Percentiles rank a stretch among this genome's conserved stretches.
Conservation (phyloP, 2,329 filamentous ascomycete species). For the Diaporthe destruens region DNA sequence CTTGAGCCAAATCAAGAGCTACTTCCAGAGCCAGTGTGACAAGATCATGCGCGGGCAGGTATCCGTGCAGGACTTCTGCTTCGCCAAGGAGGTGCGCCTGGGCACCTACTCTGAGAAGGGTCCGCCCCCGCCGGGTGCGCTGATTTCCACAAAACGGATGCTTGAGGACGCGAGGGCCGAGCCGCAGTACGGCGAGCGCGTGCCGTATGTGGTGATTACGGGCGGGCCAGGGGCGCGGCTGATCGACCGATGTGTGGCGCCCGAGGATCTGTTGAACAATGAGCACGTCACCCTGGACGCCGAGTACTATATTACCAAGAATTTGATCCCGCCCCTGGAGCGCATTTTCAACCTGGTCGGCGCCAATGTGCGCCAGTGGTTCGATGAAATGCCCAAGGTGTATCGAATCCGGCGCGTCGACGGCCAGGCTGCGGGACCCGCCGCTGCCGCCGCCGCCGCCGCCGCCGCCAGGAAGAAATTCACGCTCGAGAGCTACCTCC, state of each 20-base stretch:
- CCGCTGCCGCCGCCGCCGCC: constrained; percentile 43
- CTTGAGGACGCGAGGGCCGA: constrained; percentile 86
- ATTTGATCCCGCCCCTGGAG: constrained; percentile 93
- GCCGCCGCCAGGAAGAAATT: constrained; percentile 62
- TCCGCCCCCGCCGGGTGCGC: constrained; percentile 84
- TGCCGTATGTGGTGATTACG: constrained; percentile 93
- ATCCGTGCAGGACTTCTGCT: constrained; percentile 95
- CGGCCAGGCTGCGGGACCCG: constrained; percentile 43
- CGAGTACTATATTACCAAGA: constrained; percentile 97
- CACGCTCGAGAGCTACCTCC: constrained; percentile 96
- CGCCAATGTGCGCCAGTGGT: constrained; percentile 91
- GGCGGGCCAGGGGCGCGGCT: constrained; percentile 88
- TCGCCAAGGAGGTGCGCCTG: constrained; percentile 90
- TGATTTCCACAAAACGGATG: constrained; percentile 90
- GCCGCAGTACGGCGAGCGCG: constrained; percentile 93
- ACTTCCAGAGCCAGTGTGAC: constrained; percentile 89
- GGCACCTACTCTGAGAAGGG: constrained; percentile 89
- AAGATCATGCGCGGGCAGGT: constrained; percentile 94
- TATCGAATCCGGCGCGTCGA: constrained; percentile 79
- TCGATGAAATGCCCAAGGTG: constrained; percentile 95
- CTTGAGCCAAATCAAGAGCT: constrained; percentile 86
- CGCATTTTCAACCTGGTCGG: constrained; percentile 97
- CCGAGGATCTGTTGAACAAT: constrained; percentile 83
- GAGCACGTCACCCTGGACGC: constrained; percentile 86
- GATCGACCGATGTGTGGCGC: constrained; percentile 90